Conservation (phyloP, 2,329 filamentous ascomycete species). For the Aspergillus fumigatus region DNA sequence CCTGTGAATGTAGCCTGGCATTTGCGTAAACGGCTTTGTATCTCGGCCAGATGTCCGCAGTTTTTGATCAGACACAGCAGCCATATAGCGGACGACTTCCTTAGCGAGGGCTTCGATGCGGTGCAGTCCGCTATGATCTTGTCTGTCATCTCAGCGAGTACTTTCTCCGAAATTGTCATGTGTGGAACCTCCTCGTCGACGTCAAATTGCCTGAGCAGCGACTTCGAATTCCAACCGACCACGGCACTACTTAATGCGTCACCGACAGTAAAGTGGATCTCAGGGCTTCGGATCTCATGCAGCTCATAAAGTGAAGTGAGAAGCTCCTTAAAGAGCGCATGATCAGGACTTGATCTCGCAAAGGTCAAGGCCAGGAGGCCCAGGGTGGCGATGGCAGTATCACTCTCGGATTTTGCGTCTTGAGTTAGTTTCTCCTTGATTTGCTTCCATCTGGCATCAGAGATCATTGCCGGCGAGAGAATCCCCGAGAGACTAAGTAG, state of each 20-base stretch:
- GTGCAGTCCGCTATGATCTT: conserved; percentile 74
- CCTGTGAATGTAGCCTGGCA: conserved; percentile 85
- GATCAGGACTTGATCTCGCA: conserved; percentile 30
- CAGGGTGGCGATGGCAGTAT: conserved; percentile 74
- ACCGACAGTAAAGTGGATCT: conserved; percentile 85
- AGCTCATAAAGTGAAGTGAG: conserved; percentile 67
- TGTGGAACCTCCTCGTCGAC: conserved; percentile 55
- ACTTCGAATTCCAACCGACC: conserved; percentile 77
- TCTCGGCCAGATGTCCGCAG: conserved; percentile 70
- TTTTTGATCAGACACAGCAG: conserved; percentile 86
- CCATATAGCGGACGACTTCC: conserved; percentile 94
- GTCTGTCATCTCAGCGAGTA: conserved; percentile 57
- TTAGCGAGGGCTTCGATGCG: conserved; percentile 79
- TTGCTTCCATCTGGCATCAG: conserved; percentile 32
- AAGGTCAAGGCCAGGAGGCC: conserved; percentile 65
- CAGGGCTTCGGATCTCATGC: conserved; percentile 78
- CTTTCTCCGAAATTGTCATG: conserved; percentile 30
- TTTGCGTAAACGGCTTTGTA: conserved; percentile 69
- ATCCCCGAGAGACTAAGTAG: conserved; percentile 59
- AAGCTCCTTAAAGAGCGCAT: conserved; percentile 45
- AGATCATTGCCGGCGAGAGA: conserved; percentile 35
- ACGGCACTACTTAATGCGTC: conserved; percentile 78
- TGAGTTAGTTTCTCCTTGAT: conserved; percentile 61
- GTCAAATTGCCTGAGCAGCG: conserved; percentile 69
- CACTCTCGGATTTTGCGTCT: conserved; percentile 73